These are phyloP conservation scores for Mortierella hygrophila DNA, from an alignment of 192 early-diverging fungal genomes.

Conservation along the genomic window DNA sequence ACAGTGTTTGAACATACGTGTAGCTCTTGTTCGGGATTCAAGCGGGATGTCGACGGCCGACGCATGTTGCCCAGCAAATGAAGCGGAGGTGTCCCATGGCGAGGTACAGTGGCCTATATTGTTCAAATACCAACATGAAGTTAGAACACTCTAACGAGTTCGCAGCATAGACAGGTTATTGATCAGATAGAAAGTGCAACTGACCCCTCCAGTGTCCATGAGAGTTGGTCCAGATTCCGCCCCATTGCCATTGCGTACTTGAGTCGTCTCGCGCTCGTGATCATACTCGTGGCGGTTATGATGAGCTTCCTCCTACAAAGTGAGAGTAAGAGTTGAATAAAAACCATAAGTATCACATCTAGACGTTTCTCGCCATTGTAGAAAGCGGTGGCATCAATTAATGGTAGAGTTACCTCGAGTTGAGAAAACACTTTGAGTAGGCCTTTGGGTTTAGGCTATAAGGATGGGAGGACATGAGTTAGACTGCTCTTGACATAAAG, in stretches of 20 bases:
- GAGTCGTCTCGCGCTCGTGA: constrained; percentile 51
- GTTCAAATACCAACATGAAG: neutral
- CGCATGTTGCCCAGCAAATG: neutral
- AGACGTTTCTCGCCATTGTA: too few species aligned
- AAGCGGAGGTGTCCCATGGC: neutral
- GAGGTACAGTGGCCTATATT: constrained; percentile 6
- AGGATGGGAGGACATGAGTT: neutral
- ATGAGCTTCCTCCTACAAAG: constrained; percentile 40
- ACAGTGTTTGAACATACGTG: neutral
- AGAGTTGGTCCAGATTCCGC: constrained; percentile 3
- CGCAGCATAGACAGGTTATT: neutral
- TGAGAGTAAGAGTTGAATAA: neutral
- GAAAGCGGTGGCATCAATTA: neutral
- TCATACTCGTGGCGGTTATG: constrained; percentile 53
- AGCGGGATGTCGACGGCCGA: constrained; percentile 34
- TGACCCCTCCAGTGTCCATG: constrained; percentile 42
- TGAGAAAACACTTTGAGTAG: constrained; percentile 51
- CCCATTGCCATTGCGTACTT: constrained; percentile 38
- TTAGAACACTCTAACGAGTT: neutral
- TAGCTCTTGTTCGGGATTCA: constrained; percentile 46
- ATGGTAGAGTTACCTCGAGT: constrained; percentile 20
- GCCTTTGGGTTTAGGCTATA: constrained; percentile 50
- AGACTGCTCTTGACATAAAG: neutral
- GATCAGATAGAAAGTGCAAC: neutral
- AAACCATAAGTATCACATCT: neutral